Conservation (phyloP, 164 flowering plant species). For the Platanus orientalis region DNA sequence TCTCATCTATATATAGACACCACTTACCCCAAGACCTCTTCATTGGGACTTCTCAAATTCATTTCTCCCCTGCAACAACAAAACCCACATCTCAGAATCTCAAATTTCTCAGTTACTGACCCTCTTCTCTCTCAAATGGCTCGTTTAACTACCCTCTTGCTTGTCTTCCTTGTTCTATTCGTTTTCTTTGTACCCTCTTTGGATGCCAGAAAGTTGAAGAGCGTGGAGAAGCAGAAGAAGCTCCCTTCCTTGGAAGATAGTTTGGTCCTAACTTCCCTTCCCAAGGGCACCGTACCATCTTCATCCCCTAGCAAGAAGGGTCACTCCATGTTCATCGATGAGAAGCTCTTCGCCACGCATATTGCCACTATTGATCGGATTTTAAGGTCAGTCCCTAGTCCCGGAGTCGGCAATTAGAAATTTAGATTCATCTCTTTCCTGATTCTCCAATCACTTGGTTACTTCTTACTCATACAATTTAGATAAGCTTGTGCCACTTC, state of each 20-base stretch:
- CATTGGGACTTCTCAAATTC: not conserved
- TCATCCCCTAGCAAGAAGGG: slow-evolving; percentile 12
- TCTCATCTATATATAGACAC: not conserved
- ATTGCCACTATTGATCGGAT: not conserved
- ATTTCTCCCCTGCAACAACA: not conserved
- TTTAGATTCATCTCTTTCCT: no score
- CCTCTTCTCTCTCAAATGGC: not conserved
- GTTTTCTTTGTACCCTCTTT: not conserved
- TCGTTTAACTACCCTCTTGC: not conserved
- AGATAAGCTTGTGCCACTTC: no score
- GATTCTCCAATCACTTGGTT: no score
- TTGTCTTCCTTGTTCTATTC: not conserved
- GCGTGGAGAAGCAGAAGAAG: not conserved
- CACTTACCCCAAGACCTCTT: not conserved
- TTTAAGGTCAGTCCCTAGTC: slow-evolving; percentile 15
- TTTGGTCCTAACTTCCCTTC: slow-evolving; percentile 3
- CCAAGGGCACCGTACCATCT: slow-evolving; percentile 3
- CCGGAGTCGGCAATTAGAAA: slow-evolving; percentile 12
- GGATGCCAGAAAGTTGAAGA: not conserved
- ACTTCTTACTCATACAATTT: no score
- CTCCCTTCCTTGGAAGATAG: not conserved
- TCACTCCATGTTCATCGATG: not conserved
- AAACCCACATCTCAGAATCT: no score
- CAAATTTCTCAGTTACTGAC: no score
- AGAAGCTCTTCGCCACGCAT: not conserved